Conservation (phyloP, 306 rosid genomes). For the Lagenaria siceraria region DNA sequence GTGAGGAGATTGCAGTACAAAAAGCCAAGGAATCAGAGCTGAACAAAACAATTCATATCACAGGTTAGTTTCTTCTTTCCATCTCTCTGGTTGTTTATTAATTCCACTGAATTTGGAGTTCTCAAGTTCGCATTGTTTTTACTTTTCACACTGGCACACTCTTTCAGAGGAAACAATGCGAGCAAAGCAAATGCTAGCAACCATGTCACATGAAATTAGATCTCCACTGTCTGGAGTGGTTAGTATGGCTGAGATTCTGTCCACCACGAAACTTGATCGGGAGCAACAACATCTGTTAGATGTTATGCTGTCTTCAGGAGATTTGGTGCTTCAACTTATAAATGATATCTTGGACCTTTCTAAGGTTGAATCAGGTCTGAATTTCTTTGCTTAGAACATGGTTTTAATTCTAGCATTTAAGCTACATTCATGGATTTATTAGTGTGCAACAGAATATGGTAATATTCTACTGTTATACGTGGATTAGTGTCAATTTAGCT, state of each 20-base stretch:
- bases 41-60: conserved; percentile 87
- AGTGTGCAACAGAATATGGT: neutral
- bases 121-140: conserved; percentile 4
- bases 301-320: conserved; percentile 88
- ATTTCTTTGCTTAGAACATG: conserved; percentile 8
- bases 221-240: conserved; percentile 90
- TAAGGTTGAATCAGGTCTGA: conserved; percentile 86
- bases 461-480: neutral
- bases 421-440: neutral
- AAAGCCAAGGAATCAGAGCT: conserved; percentile 89
- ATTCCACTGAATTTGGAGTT: conserved; percentile 1
- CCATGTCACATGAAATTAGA: conserved; percentile 96
- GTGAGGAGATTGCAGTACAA: conserved; percentile 89
- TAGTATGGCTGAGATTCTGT: conserved; percentile 88
- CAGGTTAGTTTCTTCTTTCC: conserved; percentile 36
- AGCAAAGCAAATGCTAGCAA: conserved; percentile 94
- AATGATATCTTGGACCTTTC: conserved; percentile 95
- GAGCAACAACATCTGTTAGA: conserved; percentile 76
- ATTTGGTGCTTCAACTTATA: conserved; percentile 89
- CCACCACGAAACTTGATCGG: conserved; percentile 64
- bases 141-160: neutral
- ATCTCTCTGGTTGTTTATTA: neutral
- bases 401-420: neutral
- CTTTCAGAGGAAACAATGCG: conserved; percentile 86
- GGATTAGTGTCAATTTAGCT: neutral